Evolutionary conservation across 2,329 filamentous ascomycete genomes (phyloP).

Genomic region (Clarireedia monteithiana): DNA sequence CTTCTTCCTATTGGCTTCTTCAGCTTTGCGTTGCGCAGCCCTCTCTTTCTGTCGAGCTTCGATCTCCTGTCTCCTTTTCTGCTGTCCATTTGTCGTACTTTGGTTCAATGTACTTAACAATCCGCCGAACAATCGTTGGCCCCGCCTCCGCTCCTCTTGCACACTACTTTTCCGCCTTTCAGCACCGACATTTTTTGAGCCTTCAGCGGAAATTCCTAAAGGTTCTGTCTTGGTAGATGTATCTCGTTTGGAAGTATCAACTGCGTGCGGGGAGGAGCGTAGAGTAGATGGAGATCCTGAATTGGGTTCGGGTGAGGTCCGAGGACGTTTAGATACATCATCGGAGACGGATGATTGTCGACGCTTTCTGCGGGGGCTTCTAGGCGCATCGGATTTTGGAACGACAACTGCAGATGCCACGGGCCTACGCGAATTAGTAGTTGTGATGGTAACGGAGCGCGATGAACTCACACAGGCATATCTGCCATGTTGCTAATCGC

Average conservation of each 20-base stretch:
- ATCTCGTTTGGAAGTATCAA: constrained; percentile 8
- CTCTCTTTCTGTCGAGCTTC: constrained; percentile 75
- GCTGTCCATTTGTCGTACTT: constrained; percentile 52
- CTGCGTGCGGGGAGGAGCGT: constrained; percentile 22
- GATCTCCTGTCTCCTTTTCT: constrained; percentile 69
- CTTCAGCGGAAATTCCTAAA: background rate
- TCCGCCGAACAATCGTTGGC: constrained; percentile 78
- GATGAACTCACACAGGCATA: background rate
- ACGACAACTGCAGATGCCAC: constrained; percentile 31
- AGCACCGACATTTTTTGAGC: constrained; percentile 9
- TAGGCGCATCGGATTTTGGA: constrained; percentile 20
- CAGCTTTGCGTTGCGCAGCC: constrained; percentile 61
- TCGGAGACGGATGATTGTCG: constrained; percentile 46
- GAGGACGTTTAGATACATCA: constrained; percentile 43
- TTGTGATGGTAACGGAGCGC: background rate
- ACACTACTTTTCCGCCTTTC: constrained; percentile 37
- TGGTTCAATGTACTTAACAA: constrained; percentile 57
- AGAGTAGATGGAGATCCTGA: constrained; percentile 20
- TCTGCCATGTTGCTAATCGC: constrained; percentile 1
- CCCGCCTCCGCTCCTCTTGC: constrained; percentile 75
- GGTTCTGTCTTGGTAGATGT: constrained; percentile 2
- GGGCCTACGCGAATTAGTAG: constrained; percentile 16
- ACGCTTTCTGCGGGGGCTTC: constrained; percentile 29
- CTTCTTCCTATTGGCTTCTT: constrained; percentile 60
- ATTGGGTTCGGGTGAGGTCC: constrained; percentile 32